Conservation (phyloP, 768 basidiomycete genomes). For the Termitomyces sp. region DNA sequence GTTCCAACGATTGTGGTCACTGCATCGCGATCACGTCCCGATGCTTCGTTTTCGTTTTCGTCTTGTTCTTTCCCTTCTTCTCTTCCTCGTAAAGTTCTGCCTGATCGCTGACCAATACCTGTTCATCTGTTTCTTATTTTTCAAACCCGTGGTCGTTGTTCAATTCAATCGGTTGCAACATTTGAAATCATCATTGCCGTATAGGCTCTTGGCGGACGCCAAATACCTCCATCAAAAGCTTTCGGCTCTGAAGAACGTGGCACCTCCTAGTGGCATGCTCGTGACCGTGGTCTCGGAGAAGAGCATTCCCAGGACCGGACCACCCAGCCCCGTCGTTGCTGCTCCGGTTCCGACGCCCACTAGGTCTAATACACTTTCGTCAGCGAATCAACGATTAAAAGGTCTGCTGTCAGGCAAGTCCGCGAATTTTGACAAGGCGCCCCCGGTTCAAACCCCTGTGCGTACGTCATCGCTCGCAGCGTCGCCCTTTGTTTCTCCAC, state of each 20-base stretch:
- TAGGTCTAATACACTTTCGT: constrained; percentile 20
- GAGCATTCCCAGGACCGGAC: constrained; percentile 29
- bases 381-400: constrained; percentile 43
- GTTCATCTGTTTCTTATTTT: background rate
- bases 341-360: constrained; percentile 26
- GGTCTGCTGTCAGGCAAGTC: constrained; percentile 36
- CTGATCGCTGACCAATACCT: constrained; percentile 2
- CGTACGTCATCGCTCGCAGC: constrained; percentile 17
- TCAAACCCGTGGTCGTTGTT: background rate
- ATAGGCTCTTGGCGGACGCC: constrained; percentile 76
- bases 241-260: constrained; percentile 66
- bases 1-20: background rate
- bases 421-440: constrained; percentile 29
- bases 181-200: background rate
- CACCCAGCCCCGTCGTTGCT: constrained; percentile 20
- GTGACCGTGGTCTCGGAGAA: constrained; percentile 86
- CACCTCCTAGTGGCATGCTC: constrained; percentile 69
- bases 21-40: background rate
- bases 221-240: constrained; percentile 73
- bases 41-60: background rate
- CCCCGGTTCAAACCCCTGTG: constrained; percentile 26
- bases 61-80: background rate
- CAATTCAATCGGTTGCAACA: background rate
- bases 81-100: background rate
- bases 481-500: constrained; percentile 9